Conservation (phyloP, 352 stramenopile species). For the Phytophthora pisi region DNA sequence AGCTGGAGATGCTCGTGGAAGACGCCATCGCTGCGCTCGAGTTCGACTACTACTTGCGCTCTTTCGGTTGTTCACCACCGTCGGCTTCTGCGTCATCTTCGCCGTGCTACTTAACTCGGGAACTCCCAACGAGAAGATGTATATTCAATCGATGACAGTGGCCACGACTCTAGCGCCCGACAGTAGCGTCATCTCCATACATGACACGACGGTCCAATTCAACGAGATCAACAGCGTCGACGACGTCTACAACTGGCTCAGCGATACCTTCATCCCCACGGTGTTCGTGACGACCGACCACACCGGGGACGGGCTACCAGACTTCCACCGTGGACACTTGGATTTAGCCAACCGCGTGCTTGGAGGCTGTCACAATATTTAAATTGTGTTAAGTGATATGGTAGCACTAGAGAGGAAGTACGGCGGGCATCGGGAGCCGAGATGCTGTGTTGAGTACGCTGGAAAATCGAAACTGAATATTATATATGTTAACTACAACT, state of each 20-base stretch:
- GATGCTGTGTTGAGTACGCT: too few species aligned
- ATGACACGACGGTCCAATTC: constrained; percentile 45
- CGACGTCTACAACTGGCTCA: constrained; percentile 49
- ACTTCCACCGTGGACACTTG: constrained; percentile 33
- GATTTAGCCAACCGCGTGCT: constrained; percentile 41
- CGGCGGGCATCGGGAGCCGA: too few species aligned
- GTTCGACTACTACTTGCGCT: constrained; percentile 6
- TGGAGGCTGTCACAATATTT: too few species aligned
- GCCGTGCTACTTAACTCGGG: constrained; percentile 25
- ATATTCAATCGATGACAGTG: constrained; percentile 26
- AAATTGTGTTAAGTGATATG: too few species aligned
- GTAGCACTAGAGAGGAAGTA: too few species aligned
- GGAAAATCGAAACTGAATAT: too few species aligned
- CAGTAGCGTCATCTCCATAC: constrained; percentile 40
- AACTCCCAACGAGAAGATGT: constrained; percentile 9
- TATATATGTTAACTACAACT: too few species aligned
- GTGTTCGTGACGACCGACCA: constrained; percentile 47
- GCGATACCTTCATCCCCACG: constrained; percentile 38
- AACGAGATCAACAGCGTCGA: constrained; percentile 34
- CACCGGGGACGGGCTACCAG: constrained; percentile 36
- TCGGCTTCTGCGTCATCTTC: constrained; percentile 34
- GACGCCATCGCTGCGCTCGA: constrained; percentile 2
- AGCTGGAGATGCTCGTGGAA: neutral
- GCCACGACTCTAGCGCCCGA: constrained; percentile 29
- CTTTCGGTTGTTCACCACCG: neutral